Conservation (phyloP, 257 asterid genomes). For the Nicotiana noctiflora region DNA sequence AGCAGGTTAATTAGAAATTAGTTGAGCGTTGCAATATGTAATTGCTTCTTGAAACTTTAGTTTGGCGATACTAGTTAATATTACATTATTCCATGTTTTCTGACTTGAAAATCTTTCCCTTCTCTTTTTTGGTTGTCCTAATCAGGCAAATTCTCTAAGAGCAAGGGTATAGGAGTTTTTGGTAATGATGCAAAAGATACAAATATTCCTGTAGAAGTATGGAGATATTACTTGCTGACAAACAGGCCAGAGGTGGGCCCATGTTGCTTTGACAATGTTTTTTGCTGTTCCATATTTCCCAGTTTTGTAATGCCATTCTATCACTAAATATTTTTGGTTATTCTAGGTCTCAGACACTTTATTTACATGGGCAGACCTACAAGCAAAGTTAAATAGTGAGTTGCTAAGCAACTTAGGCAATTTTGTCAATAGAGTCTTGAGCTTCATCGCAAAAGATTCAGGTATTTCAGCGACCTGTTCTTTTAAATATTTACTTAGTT, state of each 20-base stretch:
- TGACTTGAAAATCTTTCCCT: background rate
- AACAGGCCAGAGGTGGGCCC: slow-evolving; percentile 89
- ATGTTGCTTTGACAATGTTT: slow-evolving; percentile 13
- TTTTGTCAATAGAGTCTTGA: slow-evolving; percentile 84
- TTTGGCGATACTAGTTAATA: background rate
- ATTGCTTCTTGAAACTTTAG: background rate
- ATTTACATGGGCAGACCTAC: slow-evolving; percentile 94
- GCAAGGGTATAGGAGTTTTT: slow-evolving; percentile 89
- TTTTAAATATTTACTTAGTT: background rate
- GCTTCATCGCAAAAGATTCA: slow-evolving; percentile 89
- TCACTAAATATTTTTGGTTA: background rate
- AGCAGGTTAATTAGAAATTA: slow-evolving; percentile 55
- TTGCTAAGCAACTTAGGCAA: slow-evolving; percentile 85
- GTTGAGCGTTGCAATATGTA: background rate
- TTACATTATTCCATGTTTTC: background rate
- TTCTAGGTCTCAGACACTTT: slow-evolving; percentile 82
- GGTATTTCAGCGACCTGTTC: slow-evolving; percentile 28
- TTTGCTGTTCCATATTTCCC: background rate
- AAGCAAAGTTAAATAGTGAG: slow-evolving; percentile 80
- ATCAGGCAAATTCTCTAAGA: slow-evolving; percentile 90
- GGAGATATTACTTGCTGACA: slow-evolving; percentile 94
- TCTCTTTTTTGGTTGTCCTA: background rate
- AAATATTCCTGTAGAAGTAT: slow-evolving; percentile 86
- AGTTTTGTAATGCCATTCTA: background rate
- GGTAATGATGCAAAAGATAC: slow-evolving; percentile 94